Percentiles rank a stretch among this genome's conserved stretches.
Evolutionary conservation across 306 rosid species (phyloP).

Genomic region (Rosa chinensis): DNA sequence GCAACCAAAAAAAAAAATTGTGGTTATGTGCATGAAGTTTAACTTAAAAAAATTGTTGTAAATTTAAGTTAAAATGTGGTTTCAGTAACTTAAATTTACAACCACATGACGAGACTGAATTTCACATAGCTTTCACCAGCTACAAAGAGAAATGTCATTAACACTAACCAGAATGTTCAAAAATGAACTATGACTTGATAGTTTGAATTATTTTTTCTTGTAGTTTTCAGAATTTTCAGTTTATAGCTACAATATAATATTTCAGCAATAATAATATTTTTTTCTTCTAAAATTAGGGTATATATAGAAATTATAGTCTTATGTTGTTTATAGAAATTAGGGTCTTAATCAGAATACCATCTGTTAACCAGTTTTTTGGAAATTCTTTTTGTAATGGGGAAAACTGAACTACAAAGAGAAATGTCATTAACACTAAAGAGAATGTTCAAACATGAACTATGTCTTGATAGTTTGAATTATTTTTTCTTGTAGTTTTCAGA

Average conservation of each 20-base stretch:
- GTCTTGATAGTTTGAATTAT: background rate
- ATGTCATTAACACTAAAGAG: background rate
- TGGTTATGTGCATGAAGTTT: background rate
- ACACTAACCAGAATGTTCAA: background rate
- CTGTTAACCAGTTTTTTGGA: no score
- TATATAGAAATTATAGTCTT: background rate
- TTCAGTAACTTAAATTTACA: background rate
- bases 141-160: background rate
- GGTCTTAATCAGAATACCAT: background rate
- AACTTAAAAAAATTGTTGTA: no score
- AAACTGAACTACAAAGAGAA: no score
- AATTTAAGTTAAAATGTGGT: no score
- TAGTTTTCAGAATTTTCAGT: background rate
- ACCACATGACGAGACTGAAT: background rate
- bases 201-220: background rate
- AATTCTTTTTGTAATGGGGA: no score
- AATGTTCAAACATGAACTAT: background rate
- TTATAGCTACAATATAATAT: background rate
- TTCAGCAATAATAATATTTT: no score
- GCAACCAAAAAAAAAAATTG: background rate
- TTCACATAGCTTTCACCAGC: background rate
- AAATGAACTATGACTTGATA: background rate
- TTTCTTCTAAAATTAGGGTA: background rate
- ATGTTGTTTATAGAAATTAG: no score
- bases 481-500: background rate